A percentile compares a stretch with the other conserved stretches of the same genome.
phyloP scores from a whole-genome alignment of 805 yeast genomes.

The Barnettozyma botsteinii region DNA sequence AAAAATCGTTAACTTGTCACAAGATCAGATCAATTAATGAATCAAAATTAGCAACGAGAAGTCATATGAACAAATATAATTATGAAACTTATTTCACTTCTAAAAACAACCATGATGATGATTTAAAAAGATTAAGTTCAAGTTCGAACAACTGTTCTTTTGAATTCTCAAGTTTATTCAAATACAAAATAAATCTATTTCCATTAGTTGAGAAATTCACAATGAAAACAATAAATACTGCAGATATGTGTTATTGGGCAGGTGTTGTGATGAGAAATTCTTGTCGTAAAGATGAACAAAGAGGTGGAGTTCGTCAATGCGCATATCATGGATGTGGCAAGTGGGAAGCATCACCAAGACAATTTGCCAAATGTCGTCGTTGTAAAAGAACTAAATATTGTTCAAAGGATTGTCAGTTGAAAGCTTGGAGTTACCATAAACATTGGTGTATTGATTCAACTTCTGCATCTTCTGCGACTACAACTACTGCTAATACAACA shows the following conservation, averaged over 20 bases:
- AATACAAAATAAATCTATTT: constrained; percentile 52
- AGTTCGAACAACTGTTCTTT: neutral
- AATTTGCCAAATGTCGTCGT: constrained; percentile 90
- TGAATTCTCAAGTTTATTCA: neutral
- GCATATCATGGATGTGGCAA: constrained; percentile 89
- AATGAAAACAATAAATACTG: constrained; percentile 51
- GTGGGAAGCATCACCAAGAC: constrained; percentile 89
- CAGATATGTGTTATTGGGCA: constrained; percentile 92
- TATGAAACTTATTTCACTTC: constrained; percentile 35
- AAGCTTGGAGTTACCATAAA: constrained; percentile 89
- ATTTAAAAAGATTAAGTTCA: neutral
- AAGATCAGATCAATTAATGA: constrained; percentile 9
- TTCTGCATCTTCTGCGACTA: neutral
- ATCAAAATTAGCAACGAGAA: constrained; percentile 3
- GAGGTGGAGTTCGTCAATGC: constrained; percentile 91
- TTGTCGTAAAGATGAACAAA: constrained; percentile 80
- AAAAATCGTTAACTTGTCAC: constrained; percentile 6
- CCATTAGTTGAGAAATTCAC: constrained; percentile 93
- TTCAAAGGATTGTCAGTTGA: constrained; percentile 83
- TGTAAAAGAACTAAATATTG: constrained; percentile 95
- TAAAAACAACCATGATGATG: constrained; percentile 4
- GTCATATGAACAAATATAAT: constrained; percentile 36
- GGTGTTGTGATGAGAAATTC: constrained; percentile 97
- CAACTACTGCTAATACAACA: neutral
- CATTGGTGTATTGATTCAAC: constrained; percentile 73